These are phyloP conservation scores for Colletotrichum sp. DNA, from an alignment of 2,329 filamentous ascomycete species.

Conservation along the genomic window DNA sequence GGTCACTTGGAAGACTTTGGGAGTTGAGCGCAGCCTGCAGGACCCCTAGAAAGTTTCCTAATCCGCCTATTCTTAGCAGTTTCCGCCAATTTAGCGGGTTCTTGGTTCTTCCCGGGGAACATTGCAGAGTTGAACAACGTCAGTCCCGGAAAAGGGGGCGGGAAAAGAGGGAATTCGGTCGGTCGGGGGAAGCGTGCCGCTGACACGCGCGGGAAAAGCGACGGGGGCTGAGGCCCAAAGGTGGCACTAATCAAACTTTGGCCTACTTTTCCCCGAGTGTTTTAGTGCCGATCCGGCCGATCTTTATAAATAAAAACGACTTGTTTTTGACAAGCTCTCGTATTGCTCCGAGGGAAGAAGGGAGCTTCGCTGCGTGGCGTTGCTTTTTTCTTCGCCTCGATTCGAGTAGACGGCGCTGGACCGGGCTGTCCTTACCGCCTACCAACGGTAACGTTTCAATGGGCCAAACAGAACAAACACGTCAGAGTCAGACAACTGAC, in stretches of 20 bases:
- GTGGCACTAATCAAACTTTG: conserved; percentile 7
- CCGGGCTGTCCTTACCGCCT: not conserved
- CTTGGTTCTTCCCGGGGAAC: not conserved
- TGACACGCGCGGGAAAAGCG: not conserved
- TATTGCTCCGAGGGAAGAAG: not conserved
- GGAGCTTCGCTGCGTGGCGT: not conserved
- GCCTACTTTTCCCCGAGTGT: not conserved
- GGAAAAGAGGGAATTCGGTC: not conserved
- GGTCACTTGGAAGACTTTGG: not conserved
- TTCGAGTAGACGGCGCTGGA: not conserved
- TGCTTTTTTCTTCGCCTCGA: not conserved
- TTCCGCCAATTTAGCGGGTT: not conserved
- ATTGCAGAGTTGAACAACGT: not conserved
- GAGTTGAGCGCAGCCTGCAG: not conserved
- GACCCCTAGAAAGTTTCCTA: not conserved
- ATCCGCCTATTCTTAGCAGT: conserved; percentile 1
- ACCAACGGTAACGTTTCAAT: not conserved
- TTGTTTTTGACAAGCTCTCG: not conserved
- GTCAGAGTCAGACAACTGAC: not conserved
- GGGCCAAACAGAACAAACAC: not conserved
- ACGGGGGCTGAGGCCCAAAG: not conserved
- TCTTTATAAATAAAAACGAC: not conserved
- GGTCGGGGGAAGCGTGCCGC: not conserved
- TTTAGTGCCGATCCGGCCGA: conserved; percentile 5
- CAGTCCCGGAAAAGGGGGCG: not conserved